phyloP scores from a whole-genome alignment of 2,329 filamentous ascomycete species.

The Myotisia sp. region DNA sequence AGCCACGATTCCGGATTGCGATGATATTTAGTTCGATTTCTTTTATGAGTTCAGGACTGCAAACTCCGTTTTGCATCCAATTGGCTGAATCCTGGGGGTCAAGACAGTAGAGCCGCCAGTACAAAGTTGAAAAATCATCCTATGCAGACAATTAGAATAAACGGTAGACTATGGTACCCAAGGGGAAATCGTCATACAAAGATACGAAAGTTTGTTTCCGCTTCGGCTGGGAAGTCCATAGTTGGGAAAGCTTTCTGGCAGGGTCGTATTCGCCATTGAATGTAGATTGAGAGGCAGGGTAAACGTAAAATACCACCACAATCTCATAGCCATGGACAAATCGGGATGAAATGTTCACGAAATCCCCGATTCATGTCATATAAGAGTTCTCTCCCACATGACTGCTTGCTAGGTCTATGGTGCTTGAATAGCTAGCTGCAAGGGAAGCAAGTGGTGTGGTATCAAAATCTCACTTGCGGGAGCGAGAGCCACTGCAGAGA shows the following conservation, averaged over 20 bases:
- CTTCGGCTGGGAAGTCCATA: constrained; percentile 33
- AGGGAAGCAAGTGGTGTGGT: no score
- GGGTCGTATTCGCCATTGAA: constrained; percentile 4
- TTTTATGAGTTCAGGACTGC: constrained; percentile 3
- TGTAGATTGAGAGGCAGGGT: no score
- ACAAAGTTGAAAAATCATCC: constrained; percentile 31
- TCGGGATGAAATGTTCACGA: no score
- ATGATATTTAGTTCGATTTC: constrained; percentile 27
- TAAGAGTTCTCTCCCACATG: no score
- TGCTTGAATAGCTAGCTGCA: no score
- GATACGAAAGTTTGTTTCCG: constrained; percentile 29
- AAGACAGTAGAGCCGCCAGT: constrained; percentile 24
- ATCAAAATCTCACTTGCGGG: no score
- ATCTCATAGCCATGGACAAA: no score
- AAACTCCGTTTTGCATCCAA: neutral
- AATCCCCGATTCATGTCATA: no score
- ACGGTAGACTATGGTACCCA: neutral
- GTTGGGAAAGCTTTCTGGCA: constrained; percentile 5
- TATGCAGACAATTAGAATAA: constrained; percentile 10
- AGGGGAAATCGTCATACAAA: constrained; percentile 23
- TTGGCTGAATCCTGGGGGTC: constrained; percentile 17
- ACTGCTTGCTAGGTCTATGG: no score
- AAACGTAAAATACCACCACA: no score
- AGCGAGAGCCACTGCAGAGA: no score
- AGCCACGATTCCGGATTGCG: constrained; percentile 23